Percentiles rank a stretch among this genome's conserved stretches.
Conservation (phyloP, 495 filamentous ascomycete species). For the Pseudomonodictys pantanalensis region DNA sequence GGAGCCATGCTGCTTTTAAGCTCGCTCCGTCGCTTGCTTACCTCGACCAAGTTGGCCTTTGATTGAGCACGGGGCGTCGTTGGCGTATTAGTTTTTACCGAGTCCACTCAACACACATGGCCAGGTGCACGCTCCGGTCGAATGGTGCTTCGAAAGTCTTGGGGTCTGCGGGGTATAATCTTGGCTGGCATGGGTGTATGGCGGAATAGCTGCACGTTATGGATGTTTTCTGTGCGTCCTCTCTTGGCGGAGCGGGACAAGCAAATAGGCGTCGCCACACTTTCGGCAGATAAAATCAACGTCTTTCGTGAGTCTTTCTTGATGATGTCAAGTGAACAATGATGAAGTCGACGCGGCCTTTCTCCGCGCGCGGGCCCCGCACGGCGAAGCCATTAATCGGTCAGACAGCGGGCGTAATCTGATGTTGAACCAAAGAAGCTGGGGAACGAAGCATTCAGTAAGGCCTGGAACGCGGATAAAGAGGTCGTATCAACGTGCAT, state of each 20-base stretch:
- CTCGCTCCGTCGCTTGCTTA: not conserved
- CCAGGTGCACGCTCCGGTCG: not conserved
- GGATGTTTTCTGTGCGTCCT: not conserved
- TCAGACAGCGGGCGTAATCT: slow-evolving; percentile 11
- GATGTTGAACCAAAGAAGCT: not conserved
- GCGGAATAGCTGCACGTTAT: slow-evolving; percentile 7
- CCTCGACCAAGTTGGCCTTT: not conserved
- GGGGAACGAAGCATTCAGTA: slow-evolving; percentile 1
- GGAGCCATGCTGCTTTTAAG: slow-evolving; percentile 18
- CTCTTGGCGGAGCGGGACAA: slow-evolving; percentile 16
- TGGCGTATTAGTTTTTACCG: not conserved
- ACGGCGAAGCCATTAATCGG: not conserved
- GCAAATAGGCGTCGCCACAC: slow-evolving; percentile 2
- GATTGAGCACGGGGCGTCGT: slow-evolving; percentile 4
- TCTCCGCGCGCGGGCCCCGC: too few relatives aligned
- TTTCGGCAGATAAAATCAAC: slow-evolving; percentile 18
- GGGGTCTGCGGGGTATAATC: slow-evolving; percentile 4
- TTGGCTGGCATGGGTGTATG: slow-evolving; percentile 14
- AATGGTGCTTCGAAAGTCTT: not conserved
- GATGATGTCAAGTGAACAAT: too few relatives aligned
- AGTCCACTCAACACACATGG: slow-evolving; percentile 6
- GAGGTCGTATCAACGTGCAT: not conserved
- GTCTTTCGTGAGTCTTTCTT: not conserved
- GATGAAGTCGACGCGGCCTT: too few relatives aligned
- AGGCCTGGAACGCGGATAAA: slow-evolving; percentile 4